A percentile compares a stretch with the other conserved stretches of the same genome.
phyloP scores from a whole-genome alignment of 176 grass and related monocot genomes.

The Carex littledalei region DNA sequence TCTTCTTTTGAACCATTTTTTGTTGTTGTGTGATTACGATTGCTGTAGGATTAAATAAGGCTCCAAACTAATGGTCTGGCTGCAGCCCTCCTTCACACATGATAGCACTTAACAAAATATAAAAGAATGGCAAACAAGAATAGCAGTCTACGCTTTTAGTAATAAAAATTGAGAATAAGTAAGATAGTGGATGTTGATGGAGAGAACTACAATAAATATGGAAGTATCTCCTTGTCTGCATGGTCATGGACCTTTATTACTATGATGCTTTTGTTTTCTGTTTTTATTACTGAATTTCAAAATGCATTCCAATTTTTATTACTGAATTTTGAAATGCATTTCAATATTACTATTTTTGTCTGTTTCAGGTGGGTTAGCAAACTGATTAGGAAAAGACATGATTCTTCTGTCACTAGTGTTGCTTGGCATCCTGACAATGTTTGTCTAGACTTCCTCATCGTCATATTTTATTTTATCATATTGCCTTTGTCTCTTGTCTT shows the following conservation, averaged over 20 bases:
- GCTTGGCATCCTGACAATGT: conserved; percentile 99
- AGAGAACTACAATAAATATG: too few relatives aligned
- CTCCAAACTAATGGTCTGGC: neutral
- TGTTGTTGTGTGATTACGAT: neutral
- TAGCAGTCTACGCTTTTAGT: too few relatives aligned
- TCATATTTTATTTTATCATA: neutral
- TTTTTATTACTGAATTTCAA: neutral
- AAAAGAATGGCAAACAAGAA: too few relatives aligned
- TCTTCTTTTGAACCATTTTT: neutral
- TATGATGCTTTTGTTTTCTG: too few relatives aligned
- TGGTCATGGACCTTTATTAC: too few relatives aligned
- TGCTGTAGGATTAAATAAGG: neutral
- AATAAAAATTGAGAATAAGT: too few relatives aligned
- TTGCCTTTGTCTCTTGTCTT: neutral
- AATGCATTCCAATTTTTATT: neutral
- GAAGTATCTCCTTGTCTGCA: too few relatives aligned
- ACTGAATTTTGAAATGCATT: neutral
- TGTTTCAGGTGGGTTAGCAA: conserved; percentile 95
- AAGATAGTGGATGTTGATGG: too few relatives aligned
- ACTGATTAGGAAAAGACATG: conserved; percentile 90
- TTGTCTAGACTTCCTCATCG: conserved; percentile 16
- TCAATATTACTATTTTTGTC: neutral
- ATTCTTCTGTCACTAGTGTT: conserved; percentile 89
- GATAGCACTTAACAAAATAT: neutral
- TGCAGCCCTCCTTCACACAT: neutral